Evolutionary conservation across 2,329 filamentous ascomycete species (phyloP).

Genomic region (Stemphylium beticola): DNA sequence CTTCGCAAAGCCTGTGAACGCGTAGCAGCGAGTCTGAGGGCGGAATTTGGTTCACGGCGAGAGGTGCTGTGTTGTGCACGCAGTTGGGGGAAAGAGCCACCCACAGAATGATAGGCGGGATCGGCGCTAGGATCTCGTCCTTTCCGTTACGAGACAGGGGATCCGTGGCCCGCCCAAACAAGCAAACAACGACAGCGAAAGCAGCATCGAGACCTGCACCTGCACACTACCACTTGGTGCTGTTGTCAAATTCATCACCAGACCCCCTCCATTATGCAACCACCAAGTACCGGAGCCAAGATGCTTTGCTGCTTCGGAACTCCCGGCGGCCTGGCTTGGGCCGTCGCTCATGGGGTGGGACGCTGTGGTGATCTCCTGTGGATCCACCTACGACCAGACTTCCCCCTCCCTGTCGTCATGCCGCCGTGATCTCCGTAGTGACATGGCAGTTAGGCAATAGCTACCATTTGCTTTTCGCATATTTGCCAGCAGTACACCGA

Average conservation of each 20-base stretch:
- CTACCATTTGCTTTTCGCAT: not conserved
- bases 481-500: slow-evolving; percentile 1
- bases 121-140: slow-evolving; percentile 24
- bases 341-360: slow-evolving; percentile 11
- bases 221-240: not conserved
- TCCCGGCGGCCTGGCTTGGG: slow-evolving; percentile 13
- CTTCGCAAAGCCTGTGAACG: not conserved
- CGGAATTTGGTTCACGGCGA: not conserved
- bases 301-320: slow-evolving; percentile 5
- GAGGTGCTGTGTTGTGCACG: not conserved
- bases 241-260: not conserved
- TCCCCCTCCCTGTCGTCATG: slow-evolving; percentile 32
- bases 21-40: not conserved
- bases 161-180: slow-evolving; percentile 13
- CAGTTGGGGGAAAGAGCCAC: not conserved
- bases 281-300: not conserved
- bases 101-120: slow-evolving; percentile 5
- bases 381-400: slow-evolving; percentile 17
- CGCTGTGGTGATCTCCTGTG: slow-evolving; percentile 29
- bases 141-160: not conserved
- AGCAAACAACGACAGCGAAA: not conserved
- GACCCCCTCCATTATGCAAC: not conserved
- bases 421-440: slow-evolving; percentile 17
- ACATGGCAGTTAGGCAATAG: slow-evolving; percentile 4
- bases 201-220: not conserved